Evolutionary conservation across 2,329 filamentous ascomycete species (phyloP), one percentile per base, ranked within the genome.

Genomic region (Leptodontidium sp.): DNA sequence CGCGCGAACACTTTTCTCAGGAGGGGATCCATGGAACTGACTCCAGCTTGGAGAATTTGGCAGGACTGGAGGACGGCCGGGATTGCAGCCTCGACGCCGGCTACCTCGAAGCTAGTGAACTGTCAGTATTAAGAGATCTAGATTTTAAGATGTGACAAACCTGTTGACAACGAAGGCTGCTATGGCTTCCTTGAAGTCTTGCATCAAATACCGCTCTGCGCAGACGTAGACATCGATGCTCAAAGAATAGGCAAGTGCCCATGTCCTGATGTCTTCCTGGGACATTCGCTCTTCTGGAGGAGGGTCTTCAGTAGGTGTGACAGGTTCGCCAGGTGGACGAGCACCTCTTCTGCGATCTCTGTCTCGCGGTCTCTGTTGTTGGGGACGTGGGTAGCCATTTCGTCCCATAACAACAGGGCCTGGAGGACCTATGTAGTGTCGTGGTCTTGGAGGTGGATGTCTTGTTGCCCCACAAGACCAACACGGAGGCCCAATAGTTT

Each of bases 161-260:
- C 67, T 82, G 74, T 85, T 82, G 70, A 86, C 78, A 66, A 80
- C 79, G 38, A 76, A 80, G 4, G 81, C 79, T 61, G 82, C 78
- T 47, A 85, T 79, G 55, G 79, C 80, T 4, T 67, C 69, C 72
- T 84, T 82, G 75, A 86, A 82, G 61, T 80, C 80, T 32, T 82
- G 79, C 74, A 86, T 81, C 64, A 85, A 78, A 73, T 81, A 85
- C 63, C 82, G 81, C 71, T 84, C 80, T 8, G 84, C 84, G 64
- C 82, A 82, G 63, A 85, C 82, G 75, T 86, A 85, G 14, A 85
- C 83, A 64, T 84, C 82, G 14, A 86, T 72, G 72, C 81, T 82
- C 45, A 85, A 79, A 70, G 83, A 80, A 72, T 84, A 85, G 1
- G 82, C 76, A 59, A 84, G 76, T 3, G 84, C 78, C 83, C 83